These are phyloP conservation scores for Thelonectria blattea DNA, from an alignment of 2,329 filamentous ascomycete genomes.

Conservation along the genomic window DNA sequence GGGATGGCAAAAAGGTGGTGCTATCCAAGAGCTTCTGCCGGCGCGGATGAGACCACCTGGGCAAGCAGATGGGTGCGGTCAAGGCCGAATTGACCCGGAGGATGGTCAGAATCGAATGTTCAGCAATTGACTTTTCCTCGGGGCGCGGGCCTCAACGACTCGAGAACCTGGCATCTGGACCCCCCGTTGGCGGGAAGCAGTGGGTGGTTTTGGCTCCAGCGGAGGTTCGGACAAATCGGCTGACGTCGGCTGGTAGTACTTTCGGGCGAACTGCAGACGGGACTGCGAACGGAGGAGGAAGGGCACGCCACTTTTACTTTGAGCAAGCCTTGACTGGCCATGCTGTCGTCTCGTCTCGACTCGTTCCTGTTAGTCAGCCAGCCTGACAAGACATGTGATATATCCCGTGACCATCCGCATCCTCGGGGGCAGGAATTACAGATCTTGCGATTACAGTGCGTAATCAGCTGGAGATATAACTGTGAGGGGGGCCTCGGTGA, in stretches of 20 bases:
- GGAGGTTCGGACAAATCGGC: conserved; percentile 25
- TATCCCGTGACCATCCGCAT: background rate
- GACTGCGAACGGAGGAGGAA: background rate
- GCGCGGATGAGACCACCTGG: conserved; percentile 34
- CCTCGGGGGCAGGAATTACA: conserved; percentile 2
- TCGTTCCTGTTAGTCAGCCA: background rate
- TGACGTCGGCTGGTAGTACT: conserved; percentile 24
- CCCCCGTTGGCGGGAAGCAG: conserved; percentile 1
- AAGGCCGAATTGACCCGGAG: conserved; percentile 33
- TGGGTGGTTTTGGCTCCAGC: conserved; percentile 4
- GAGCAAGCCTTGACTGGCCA: background rate
- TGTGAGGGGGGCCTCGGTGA: conserved; percentile 8
- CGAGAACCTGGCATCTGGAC: conserved; percentile 6
- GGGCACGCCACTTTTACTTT: conserved; percentile 26
- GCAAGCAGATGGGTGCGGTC: conserved; percentile 29
- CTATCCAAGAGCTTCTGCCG: conserved; percentile 13
- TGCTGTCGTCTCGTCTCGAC: background rate
- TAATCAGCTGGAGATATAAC: background rate
- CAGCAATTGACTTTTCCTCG: conserved; percentile 30
- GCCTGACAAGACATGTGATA: background rate
- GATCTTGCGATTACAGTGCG: conserved; percentile 13
- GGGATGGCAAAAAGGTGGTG: conserved; percentile 32
- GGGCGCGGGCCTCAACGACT: conserved; percentile 6
- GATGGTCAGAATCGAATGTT: conserved; percentile 42
- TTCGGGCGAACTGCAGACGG: background rate